Evolutionary conservation across 495 filamentous ascomycete species (phyloP), one percentile per base, ranked within the genome.

Genomic region (Aspergillus ellipticus): DNA sequence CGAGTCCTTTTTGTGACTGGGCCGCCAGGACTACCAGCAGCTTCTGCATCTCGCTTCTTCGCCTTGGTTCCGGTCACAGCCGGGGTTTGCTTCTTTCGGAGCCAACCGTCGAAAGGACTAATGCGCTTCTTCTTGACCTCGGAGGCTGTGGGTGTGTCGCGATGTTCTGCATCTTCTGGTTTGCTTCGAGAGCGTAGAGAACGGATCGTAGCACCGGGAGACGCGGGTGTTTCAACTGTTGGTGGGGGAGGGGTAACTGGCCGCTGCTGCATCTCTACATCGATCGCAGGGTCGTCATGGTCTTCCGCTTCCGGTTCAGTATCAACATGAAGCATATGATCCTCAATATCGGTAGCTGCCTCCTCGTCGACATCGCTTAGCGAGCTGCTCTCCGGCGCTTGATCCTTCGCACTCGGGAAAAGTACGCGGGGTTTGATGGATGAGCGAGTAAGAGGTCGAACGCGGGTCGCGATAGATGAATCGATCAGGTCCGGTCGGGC

Each of bases 341-440:
- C 84, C 33, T 88, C 85, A 35, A 82, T 78, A 52, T 85, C 82
- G 3, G 79, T 78, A 11, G 75, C 69, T 4, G 74, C 78, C 51
- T 83, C 77, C 59, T 82, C 77, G 19, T 80, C 76, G 49, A 80
- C 81, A 55, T 82, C 76, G 26, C 60, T 62, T n/a, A 53, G 33
- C 35, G 57, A 58, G 28, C 67, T 66, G 33, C 62, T 51, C 37
- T 65, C 60, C 19, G 55, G 45, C 0, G 51, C 60, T 15, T 48
- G 66, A 55, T 77, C 65, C 35, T 74, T 65, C 10, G 75, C 68
- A 19, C 75, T 70, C 13, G 89, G 85, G 74, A 96, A 98, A 9
- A 98, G 84, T 13, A 92, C 79, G 33, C 92, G 88, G 2, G 93
- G 93, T 65, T 90, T 89, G 72, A 96, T 80, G 2, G 85, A 80